phyloP scores from a whole-genome alignment of 306 rosid species.

The Prunus mira region DNA sequence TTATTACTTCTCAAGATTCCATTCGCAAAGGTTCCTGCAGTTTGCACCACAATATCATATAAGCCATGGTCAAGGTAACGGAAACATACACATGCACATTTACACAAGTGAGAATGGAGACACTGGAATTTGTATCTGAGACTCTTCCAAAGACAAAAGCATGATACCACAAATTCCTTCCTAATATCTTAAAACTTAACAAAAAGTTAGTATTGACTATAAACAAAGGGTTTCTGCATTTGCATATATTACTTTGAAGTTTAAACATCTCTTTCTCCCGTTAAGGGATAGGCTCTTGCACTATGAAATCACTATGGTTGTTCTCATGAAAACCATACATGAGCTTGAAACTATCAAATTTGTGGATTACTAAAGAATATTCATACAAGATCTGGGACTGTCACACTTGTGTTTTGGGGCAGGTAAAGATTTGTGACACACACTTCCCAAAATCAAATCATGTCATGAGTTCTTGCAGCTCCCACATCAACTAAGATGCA shows the following conservation, averaged over 20 bases:
- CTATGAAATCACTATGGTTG: background rate
- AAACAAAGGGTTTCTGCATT: background rate
- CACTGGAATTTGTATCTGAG: background rate
- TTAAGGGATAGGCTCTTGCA: background rate
- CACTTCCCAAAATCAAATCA: background rate
- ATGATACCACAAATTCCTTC: background rate
- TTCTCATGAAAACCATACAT: background rate
- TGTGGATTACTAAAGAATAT: background rate
- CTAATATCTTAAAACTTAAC: background rate
- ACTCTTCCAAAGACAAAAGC: background rate
- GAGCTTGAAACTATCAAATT: background rate
- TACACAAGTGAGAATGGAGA: background rate
- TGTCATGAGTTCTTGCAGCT: background rate
- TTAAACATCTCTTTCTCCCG: background rate
- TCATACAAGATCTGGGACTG: background rate
- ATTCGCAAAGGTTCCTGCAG: slow-evolving; percentile 30
- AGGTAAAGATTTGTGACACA: background rate
- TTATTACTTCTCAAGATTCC: slow-evolving; percentile 30
- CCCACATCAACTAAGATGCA: background rate
- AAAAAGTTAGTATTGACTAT: background rate
- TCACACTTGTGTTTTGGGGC: background rate
- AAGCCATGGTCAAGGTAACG: background rate
- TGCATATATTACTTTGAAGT: background rate
- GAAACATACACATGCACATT: background rate
- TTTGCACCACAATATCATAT: background rate